Percentiles rank a stretch among this genome's conserved stretches.
phyloP scores from a whole-genome alignment of 2,329 filamentous ascomycete species.

The Nigrospora oryzae region DNA sequence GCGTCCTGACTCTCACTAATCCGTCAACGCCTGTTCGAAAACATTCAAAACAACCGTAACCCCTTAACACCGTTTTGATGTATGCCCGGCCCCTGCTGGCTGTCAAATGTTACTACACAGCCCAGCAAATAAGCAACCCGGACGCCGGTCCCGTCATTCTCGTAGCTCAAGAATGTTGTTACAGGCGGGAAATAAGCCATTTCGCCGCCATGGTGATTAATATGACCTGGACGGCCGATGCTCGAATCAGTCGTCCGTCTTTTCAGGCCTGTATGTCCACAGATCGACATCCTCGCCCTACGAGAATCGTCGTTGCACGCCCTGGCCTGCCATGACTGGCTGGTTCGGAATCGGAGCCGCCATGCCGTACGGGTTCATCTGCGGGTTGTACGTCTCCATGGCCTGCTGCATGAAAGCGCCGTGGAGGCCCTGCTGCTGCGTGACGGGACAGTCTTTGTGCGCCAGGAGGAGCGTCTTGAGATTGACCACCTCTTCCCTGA shows the following conservation, averaged over 20 bases:
- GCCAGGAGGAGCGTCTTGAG: slow-evolving; percentile 87
- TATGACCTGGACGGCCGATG: background rate
- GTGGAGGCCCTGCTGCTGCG: slow-evolving; percentile 72
- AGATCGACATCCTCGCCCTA: slow-evolving; percentile 24
- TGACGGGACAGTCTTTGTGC: slow-evolving; percentile 93
- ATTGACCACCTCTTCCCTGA: slow-evolving; percentile 89
- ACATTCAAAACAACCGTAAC: slow-evolving; percentile 16
- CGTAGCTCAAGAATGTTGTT: slow-evolving; percentile 26
- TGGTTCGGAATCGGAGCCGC: slow-evolving; percentile 41
- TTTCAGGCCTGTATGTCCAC: no score
- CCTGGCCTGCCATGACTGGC: slow-evolving; percentile 47
- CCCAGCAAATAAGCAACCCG: slow-evolving; percentile 1
- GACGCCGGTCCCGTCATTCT: slow-evolving; percentile 13
- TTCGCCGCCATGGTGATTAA: background rate
- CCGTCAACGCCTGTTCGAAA: slow-evolving; percentile 15
- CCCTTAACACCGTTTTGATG: slow-evolving; percentile 37
- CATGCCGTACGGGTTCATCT: slow-evolving; percentile 54
- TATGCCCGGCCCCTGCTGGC: slow-evolving; percentile 27
- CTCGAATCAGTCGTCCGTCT: no score
- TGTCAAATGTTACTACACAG: slow-evolving; percentile 8
- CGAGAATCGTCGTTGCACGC: slow-evolving; percentile 47
- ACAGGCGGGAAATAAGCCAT: slow-evolving; percentile 18
- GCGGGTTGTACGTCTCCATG: slow-evolving; percentile 44
- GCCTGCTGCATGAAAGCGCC: slow-evolving; percentile 46
- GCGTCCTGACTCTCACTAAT: background rate